A percentile compares a stretch with the other conserved stretches of the same genome.
phyloP scores from a whole-genome alignment of 345 rosid genomes.

The Moricandia moricandioides region DNA sequence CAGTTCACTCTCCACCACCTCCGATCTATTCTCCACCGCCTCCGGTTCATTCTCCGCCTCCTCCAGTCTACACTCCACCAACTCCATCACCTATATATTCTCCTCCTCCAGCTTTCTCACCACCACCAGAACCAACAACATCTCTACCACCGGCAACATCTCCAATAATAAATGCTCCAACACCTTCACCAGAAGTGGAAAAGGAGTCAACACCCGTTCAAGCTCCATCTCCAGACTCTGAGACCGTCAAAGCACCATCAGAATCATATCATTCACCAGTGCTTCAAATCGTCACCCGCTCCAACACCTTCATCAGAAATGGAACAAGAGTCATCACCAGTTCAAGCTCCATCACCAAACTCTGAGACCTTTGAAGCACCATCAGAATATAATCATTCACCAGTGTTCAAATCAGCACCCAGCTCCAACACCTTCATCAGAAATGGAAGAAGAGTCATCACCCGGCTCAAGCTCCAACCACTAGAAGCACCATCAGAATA shows the following conservation, averaged over 20 bases:
- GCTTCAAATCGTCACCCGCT: neutral
- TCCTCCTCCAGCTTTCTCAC: neutral
- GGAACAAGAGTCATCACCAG: constrained; percentile 10
- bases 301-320: constrained; percentile 17
- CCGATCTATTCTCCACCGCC: neutral
- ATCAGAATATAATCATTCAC: constrained; percentile 20
- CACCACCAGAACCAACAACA: neutral
- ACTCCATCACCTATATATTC: neutral
- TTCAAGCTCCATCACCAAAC: constrained; percentile 34
- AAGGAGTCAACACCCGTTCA: constrained; percentile 8
- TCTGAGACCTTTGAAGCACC: constrained; percentile 29
- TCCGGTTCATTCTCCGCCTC: neutral
- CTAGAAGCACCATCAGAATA: constrained; percentile 26
- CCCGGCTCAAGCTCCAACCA: constrained; percentile 26
- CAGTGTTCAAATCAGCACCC: neutral
- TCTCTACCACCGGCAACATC: neutral
- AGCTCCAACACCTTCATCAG: constrained; percentile 18
- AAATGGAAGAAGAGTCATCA: constrained; percentile 16
- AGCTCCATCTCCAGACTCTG: constrained; percentile 34
- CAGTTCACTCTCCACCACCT: neutral
- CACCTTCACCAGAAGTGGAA: constrained; percentile 24
- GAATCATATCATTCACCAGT: constrained; percentile 19
- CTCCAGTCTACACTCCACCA: neutral
- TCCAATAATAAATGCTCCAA: neutral
- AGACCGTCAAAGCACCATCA: constrained; percentile 22